Base-by-base conservation (phyloP, 306 rosid genomes). In the Glycine soja region DNA sequence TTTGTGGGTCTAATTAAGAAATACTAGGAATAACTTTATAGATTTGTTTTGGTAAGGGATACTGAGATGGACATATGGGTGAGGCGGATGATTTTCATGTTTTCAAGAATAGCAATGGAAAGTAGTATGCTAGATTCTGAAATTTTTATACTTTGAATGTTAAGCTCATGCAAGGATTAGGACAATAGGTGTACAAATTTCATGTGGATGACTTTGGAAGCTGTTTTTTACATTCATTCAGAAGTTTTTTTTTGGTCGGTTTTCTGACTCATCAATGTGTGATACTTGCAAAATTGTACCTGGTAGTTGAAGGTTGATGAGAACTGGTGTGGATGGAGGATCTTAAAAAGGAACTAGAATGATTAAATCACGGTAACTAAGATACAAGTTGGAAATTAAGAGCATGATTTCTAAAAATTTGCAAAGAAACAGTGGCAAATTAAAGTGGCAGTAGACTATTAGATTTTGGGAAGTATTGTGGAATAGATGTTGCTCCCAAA, bases 181-280 rank as follows among this genome's bases (percentile, higher is more conserved):
- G 10, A 4, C 6, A 36, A 45, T 72, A 14, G 48, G 34, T 9
- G 19, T 19, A 14, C 67, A 43, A 43, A 65, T 24, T 69, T 36
- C 57, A 14, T 19, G 38, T 47, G 16, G 63, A 34, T 46, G 68
- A 61, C 10, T 51, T 38, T 43, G 11, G 45, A 52, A 70, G 53
- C 62, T 45, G 42, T 66, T 74, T 62, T 47, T 36, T 8, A 30
- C 15, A 48, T 63, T 34, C 14, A 65, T 34, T 32, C 30, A 43
- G 32, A 56, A 24, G 30, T 74, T 42, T 51, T 81, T 32, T 48
- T 77, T 43, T 76, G 12, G 36, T 76, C 40, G 70, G 3, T 61
- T 19, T 76, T 32, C 7, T 76, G 46, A 50, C 45, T 9, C 16
- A 42, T 82, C 45, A 40, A 45, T 58, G 14, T 51, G 61, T 46